Evolutionary conservation across 2,329 filamentous ascomycete genomes (phyloP), one percentile per base, ranked within the genome.

Genomic region (Trichoderma sp.): DNA sequence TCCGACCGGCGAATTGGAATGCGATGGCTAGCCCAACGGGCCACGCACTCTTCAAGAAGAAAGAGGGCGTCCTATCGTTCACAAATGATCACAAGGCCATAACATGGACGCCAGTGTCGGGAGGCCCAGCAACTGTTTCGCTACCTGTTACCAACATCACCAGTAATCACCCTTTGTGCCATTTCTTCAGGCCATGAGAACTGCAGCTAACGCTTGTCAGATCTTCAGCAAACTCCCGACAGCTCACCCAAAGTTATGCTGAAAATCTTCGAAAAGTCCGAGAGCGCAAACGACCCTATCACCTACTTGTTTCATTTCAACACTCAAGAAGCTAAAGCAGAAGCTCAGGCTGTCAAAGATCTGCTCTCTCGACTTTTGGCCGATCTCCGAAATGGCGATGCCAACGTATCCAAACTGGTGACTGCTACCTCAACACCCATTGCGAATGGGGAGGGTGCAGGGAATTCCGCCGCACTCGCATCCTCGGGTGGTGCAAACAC

Each of bases 151-250:
- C 86, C 67, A 90, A 90, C 73, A 94, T 98, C 75, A 93, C 90
- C 60, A 97, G 92, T 95, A 84, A 76, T 42, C 27, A 76, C 34
- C 17, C 42, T 45, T 12, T 22, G 13, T 37, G 13, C 22, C 29
- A 12, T n/a, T 27, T 39, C 15, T 19, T 10, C 19, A 34, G 22
- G 5, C 27, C 25, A 7, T 34, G 35, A 60, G 15, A 22, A 34
- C n/a, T 37, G 13, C 22, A 19, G 29, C 67, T 68, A 42, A 68
- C 42, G 12, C 29, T 58, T 71, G 64, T 25, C 73, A 95, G 92
- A 98, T 80, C 87, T 99, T 58, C 94, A 99, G 79, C 94, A 98
- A 78, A 98, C 95, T 1, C 94, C 95, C 13, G 92, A 93, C 69
- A 89, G 85, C n/a, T 89, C 88, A 39, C 84, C 93, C 19, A 97